Base-by-base conservation (phyloP, 176 grass and related monocot species). In the Carex scoparia region DNA sequence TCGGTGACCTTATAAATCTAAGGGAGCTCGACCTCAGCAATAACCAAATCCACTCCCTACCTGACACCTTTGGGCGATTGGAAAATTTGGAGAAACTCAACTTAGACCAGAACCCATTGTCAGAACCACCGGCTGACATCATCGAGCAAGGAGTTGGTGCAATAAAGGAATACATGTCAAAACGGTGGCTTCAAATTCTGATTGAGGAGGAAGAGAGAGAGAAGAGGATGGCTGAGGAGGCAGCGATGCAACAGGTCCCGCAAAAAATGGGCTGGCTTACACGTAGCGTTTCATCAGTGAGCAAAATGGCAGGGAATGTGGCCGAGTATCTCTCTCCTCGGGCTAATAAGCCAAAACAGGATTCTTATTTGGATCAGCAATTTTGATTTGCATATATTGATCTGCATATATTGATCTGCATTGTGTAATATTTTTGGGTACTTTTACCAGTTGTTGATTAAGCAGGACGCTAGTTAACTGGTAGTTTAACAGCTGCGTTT, bases 11-110 rank as follows among this genome's bases (percentile, higher is more conserved):
- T 13, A 69, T 86, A 4, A 84, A 85, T 35, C 88, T 98, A 7
- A 94, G 59, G 61, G 91, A 98, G 18, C 89, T 98, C 48, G 93
- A 98, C 86, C 89, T 98, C 67, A 98, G 93, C 91, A 95, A 98
- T 86, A 98, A 95, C 90, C 90, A 98, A 85, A 95, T 94, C 38
- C 96, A 78, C 61, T 80, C 54, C 18, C 83, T 98, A 53, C 93
- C 93, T n/a, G 89, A 90, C 84, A 94, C 72, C 55, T 98, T 98
- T 80, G 88, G 91, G 37, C 86, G 84, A 23, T 88, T 95, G 0
- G 84, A 80, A 5, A 84, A 85, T 46, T 82, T 98, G 3, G 90
- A 89, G 68, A 87, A 82, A 40, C 86, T 98, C 57, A 84, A 82
- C 81, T 81, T 98, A 31, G 96, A 95, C 10, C 88, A 98, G 85